phyloP scores from a whole-genome alignment of 768 basidiomycete species.

The Phylloporus sp. region DNA sequence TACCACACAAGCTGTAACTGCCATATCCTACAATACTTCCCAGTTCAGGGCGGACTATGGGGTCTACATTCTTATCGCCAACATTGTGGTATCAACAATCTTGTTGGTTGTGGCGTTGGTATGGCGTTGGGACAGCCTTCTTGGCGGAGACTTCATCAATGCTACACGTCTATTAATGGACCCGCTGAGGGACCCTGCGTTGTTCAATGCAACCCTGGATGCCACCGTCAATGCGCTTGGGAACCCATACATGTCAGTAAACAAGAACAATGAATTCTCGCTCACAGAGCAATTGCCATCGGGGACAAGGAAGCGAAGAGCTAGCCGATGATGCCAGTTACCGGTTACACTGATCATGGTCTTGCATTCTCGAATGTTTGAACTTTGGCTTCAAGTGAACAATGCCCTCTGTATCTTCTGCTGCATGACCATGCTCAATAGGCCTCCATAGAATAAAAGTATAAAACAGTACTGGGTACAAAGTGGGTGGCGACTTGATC shows the following conservation, averaged over 20 bases:
- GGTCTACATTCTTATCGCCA: conserved; percentile 1
- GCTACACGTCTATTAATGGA: not conserved
- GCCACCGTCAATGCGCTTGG: not conserved
- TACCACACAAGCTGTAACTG: conserved; percentile 29
- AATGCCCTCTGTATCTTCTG: too few relatives aligned
- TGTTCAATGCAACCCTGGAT: conserved; percentile 5
- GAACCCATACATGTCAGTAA: conserved; percentile 4
- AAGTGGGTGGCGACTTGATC: too few relatives aligned
- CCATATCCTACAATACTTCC: not conserved
- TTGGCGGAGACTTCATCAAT: conserved; percentile 2
- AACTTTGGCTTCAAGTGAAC: too few relatives aligned
- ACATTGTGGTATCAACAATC: not conserved
- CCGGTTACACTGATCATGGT: too few relatives aligned
- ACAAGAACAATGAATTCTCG: not conserved
- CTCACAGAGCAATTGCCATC: too few relatives aligned
- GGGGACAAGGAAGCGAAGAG: too few relatives aligned
- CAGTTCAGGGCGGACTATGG: not conserved
- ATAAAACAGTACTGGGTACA: too few relatives aligned
- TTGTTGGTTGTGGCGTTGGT: conserved; percentile 1
- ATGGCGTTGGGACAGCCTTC: not conserved
- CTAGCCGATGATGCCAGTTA: too few relatives aligned
- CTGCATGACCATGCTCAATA: too few relatives aligned
- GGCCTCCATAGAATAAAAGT: too few relatives aligned
- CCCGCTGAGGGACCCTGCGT: not conserved
- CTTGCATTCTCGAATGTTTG: too few relatives aligned